Evolutionary conservation across 169 alveolate species (phyloP).

Genomic region (Ichthyophthirius multifiliis): DNA sequence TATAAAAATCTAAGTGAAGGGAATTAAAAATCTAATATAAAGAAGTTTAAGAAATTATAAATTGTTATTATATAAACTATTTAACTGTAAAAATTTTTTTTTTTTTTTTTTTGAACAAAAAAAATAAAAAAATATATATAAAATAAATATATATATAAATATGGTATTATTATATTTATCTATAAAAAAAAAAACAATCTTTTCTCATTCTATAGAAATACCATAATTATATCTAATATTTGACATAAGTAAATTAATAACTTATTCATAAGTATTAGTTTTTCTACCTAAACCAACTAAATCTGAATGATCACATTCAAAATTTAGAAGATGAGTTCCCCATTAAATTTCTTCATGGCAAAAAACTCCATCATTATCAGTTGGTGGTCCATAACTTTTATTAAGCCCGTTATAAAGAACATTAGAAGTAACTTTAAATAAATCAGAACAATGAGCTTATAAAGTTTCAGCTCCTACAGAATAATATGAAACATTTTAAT

Average conservation of each 20-base stretch:
- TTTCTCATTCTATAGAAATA: neutral
- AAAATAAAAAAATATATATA: too few relatives aligned
- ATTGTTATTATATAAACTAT: too few relatives aligned
- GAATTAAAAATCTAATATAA: too few relatives aligned
- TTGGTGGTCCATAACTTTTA: neutral
- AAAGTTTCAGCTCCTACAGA: neutral
- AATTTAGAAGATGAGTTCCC: conserved; percentile 22
- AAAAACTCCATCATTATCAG: conserved; percentile 15
- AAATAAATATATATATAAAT: too few relatives aligned
- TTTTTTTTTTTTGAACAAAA: too few relatives aligned
- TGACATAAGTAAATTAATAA: neutral
- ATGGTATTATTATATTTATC: too few relatives aligned
- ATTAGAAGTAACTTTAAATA: neutral
- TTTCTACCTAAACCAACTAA: conserved; percentile 13
- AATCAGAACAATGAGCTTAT: neutral
- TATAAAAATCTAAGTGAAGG: too few relatives aligned
- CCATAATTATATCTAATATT: neutral
- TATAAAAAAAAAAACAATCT: too few relatives aligned
- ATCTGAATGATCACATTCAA: conserved; percentile 15
- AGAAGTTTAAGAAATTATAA: too few relatives aligned
- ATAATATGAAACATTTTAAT: neutral
- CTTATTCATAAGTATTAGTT: neutral
- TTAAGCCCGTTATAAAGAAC: neutral
- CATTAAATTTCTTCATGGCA: conserved; percentile 11
- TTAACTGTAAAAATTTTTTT: too few relatives aligned